Evolutionary conservation across 148 eudicot species (phyloP), one percentile per base, ranked within the genome.

Genomic region (Rhododendron vialii): DNA sequence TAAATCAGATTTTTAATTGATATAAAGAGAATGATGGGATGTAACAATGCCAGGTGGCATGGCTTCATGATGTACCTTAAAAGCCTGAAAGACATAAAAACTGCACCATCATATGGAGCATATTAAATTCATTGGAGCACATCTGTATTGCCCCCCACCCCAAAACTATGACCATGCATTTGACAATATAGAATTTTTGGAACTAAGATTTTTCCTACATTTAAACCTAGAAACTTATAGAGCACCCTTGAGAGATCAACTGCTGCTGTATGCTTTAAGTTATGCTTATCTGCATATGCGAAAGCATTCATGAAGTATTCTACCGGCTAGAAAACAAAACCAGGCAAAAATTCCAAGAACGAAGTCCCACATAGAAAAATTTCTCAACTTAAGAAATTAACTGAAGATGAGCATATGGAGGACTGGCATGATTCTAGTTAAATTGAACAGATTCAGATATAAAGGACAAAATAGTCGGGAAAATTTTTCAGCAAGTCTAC

Each of bases 291-390:
- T 7, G 35, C 77, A 41, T 43, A n/a, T 63, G 38, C 38, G 26
- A 45, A 26, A 26, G 53, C 84, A 63, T 24, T 82, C 50, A 61
- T 36, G 11, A 38, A 48, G 53, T 82, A 41, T 22, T 82, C 35
- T 36, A 38, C 45, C 26, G 11, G 35, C 14, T 4, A 38, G 10
- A 82, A 2, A 38, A 82, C 48, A 82, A 59, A 24, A 15, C 30
- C 84, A 75, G n/a, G 79, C 10, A 77, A 77, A 43, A 77, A 77
- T 22, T 77, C 80, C 48, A 43, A 77, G 50, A 77, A 77, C 24
- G 17, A 20, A 38, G 51, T 8, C 80, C 48, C 51, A 77, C 4
- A 18, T 75, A 9, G 30, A 41, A 20, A 77, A 77, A 7, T 43
- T 24, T 18, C 51, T 22, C 38, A 77, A 17, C 24, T 17, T 41